Conservation (phyloP, 148 eudicot species). For the Rhododendron williamsianum region DNA sequence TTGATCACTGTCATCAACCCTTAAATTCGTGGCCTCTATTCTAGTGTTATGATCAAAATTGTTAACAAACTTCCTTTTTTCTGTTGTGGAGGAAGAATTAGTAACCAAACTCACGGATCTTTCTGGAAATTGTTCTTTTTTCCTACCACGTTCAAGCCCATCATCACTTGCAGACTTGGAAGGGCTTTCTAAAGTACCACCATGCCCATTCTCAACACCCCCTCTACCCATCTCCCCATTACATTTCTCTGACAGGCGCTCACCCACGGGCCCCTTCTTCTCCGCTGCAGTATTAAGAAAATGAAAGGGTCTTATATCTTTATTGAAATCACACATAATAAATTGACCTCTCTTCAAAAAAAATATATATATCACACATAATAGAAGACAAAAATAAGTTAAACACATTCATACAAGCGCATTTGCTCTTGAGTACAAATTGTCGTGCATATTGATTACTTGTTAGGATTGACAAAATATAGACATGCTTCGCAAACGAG, state of each 20-base stretch:
- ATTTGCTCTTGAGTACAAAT: neutral
- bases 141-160: slow-evolving; percentile 17
- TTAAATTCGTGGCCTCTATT: slow-evolving; percentile 24
- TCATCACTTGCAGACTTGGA: slow-evolving; percentile 16
- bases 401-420: neutral
- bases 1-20: slow-evolving; percentile 23
- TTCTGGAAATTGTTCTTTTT: slow-evolving; percentile 17
- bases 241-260: slow-evolving; percentile 28
- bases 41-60: slow-evolving; percentile 13
- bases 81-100: slow-evolving; percentile 18
- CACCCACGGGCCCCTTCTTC: slow-evolving; percentile 25
- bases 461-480: neutral
- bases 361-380: too few relatives aligned
- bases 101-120: slow-evolving; percentile 9
- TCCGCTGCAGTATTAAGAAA: slow-evolving; percentile 40
- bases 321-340: neutral
- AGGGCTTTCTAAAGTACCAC: slow-evolving; percentile 13
- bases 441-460: neutral
- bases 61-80: slow-evolving; percentile 13
- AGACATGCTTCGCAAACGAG: neutral
- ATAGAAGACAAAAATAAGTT: neutral
- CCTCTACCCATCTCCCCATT: slow-evolving; percentile 26
- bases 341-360: too few relatives aligned
- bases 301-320: slow-evolving; percentile 1
- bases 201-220: slow-evolving; percentile 22